Base-by-base conservation (phyloP, 2,329 filamentous ascomycete species). In the Pseudogymnoascus sp. region DNA sequence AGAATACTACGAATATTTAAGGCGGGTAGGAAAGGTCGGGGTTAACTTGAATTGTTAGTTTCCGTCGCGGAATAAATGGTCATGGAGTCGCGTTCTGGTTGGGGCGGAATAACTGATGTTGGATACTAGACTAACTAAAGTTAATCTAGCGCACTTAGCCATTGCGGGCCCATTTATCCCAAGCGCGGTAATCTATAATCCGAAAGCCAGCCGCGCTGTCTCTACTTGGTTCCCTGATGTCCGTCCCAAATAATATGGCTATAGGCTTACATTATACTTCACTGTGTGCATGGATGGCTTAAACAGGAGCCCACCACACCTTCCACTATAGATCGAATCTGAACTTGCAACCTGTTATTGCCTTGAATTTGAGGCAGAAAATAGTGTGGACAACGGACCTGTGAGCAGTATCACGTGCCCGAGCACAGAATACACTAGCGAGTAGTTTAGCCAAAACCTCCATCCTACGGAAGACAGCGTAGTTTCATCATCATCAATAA, bases 1-100 rank as follows among this genome's bases (percentile, higher is more conserved):
- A 39, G 31, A 66, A 61, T 58, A 59, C 35, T 65, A 55, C 37
- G 4, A 35, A 21, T 35, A n/a, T 49, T 37, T 33, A 26, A 58
- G 19, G 31, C 60, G 31, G 29, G 61, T 19, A 59, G 5, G 4
- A 12, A 12, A 33, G 4, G 7, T 2, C 1, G 49, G 7, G 29
- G 16, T 33, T 33, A 55, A 19, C 16, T 33, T 14, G 10, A 33
- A 14, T 21, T 2, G 16, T 8, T 4, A 19, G 29, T 8, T 4
- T 33, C n/a, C 4, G 10, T 6, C 6, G 10, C 14, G 29, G 6
- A 12, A 33, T 33, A 4, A 12, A 21, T 55, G 10, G 16, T 21
- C 29, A 19, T 55, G 16, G 14, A n/a, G 49, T 10, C 23, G 12
- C 14, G 29, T n/a, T 33, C 29, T 11, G 19, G 49, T 33, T 6